These are phyloP conservation scores for Emergomyces pasteurianus DNA, from an alignment of 2,329 filamentous ascomycete species.

Conservation along the genomic window DNA sequence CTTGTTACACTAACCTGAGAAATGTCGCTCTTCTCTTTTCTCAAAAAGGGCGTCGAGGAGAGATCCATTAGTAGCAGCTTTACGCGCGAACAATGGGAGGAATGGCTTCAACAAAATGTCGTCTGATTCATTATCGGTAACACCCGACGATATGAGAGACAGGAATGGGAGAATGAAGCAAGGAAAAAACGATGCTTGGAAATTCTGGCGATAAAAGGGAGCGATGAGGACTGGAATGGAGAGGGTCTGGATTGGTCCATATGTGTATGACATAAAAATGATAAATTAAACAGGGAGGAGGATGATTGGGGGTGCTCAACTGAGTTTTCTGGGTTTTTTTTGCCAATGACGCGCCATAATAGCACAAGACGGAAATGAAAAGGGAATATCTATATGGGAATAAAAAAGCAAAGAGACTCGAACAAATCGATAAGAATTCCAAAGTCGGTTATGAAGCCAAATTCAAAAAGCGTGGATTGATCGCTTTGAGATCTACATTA, in stretches of 20 bases:
- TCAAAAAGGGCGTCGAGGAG: constrained; percentile 52
- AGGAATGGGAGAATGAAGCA: not conserved
- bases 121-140: constrained; percentile 26
- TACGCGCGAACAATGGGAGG: constrained; percentile 68
- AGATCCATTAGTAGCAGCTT: constrained; percentile 68
- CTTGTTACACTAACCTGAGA: not conserved
- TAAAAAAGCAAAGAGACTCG: constrained; percentile 2
- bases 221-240: not conserved
- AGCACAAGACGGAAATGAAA: constrained; percentile 5
- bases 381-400: constrained; percentile 4
- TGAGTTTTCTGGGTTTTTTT: not conserved
- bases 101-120: constrained; percentile 62
- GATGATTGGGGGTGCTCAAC: not conserved
- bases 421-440: constrained; percentile 7
- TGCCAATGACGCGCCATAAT: not conserved
- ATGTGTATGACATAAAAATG: not conserved
- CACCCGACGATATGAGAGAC: not conserved
- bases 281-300: not conserved
- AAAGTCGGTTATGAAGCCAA: not conserved
- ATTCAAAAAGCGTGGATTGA: not conserved
- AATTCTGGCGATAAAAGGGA: not conserved
- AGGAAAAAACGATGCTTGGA: not conserved
- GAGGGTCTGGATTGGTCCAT: not conserved
- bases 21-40: not conserved
- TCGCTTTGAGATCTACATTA: not conserved